Conservation (phyloP, 768 basidiomycete species). For the Lactifluus echinatus region DNA sequence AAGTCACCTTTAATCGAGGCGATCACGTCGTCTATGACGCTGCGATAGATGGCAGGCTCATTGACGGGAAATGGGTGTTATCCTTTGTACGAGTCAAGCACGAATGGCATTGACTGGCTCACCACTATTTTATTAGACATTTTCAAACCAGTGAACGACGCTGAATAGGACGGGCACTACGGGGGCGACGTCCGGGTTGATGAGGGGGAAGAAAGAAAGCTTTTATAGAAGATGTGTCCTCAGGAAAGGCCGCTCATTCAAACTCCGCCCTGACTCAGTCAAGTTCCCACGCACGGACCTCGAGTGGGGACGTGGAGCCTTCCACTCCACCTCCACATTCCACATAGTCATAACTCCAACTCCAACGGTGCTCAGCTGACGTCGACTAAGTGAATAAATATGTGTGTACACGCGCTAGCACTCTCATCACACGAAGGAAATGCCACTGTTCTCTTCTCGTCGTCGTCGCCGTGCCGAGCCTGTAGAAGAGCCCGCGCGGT, state of each 20-base stretch:
- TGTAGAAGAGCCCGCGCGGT: background rate
- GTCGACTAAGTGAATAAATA: background rate
- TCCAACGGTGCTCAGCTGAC: no score
- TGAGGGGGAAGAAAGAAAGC: conserved; percentile 28
- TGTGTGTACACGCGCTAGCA: no score
- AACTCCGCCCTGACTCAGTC: conserved; percentile 32
- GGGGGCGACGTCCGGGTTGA: conserved; percentile 27
- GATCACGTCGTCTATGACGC: conserved; percentile 96
- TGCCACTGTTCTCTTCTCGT: background rate
- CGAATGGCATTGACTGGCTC: conserved; percentile 65
- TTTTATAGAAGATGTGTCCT: conserved; percentile 35
- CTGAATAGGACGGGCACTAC: conserved; percentile 24
- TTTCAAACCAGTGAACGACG: conserved; percentile 27
- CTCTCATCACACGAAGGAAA: background rate
- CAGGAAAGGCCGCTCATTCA: conserved; percentile 34
- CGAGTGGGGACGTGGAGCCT: background rate
- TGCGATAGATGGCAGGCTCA: conserved; percentile 87
- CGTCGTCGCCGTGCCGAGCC: background rate
- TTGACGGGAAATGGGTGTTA: conserved; percentile 41
- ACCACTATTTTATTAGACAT: conserved; percentile 99
- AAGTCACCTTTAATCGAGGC: conserved; percentile 83
- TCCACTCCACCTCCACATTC: background rate
- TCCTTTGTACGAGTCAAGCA: conserved; percentile 44
- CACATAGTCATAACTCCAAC: no score
- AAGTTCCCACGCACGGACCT: conserved; percentile 43